Conservation (phyloP, 495 filamentous ascomycete genomes). For the Podospora appendiculata region DNA sequence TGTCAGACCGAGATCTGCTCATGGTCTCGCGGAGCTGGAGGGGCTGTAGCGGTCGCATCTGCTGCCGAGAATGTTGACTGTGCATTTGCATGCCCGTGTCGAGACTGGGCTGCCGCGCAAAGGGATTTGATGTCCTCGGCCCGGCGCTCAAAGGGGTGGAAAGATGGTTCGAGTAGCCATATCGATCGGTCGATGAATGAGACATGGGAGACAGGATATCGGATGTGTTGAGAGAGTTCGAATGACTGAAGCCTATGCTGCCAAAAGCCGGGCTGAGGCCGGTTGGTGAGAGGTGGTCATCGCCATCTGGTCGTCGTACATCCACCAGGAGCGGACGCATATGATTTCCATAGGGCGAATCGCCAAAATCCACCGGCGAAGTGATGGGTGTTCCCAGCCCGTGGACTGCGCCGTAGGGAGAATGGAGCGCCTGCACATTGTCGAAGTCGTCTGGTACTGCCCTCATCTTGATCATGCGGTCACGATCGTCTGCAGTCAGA, state of each 20-base stretch:
- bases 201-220: slow-evolving; percentile 50
- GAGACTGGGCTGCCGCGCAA: slow-evolving; percentile 42
- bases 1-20: slow-evolving; percentile 51
- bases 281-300: slow-evolving; percentile 53
- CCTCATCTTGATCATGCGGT: slow-evolving; percentile 88
- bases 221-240: slow-evolving; percentile 34
- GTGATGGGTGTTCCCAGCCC: slow-evolving; percentile 47
- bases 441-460: slow-evolving; percentile 89
- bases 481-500: slow-evolving; percentile 84
- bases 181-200: slow-evolving; percentile 41
- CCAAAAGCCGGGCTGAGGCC: slow-evolving; percentile 56
- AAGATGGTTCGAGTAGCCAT: slow-evolving; percentile 40
- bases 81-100: slow-evolving; percentile 40
- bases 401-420: slow-evolving; percentile 56
- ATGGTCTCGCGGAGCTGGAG: slow-evolving; percentile 53
- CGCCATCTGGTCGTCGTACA: slow-evolving; percentile 46
- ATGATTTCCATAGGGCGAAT: slow-evolving; percentile 45
- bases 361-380: slow-evolving; percentile 48
- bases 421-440: slow-evolving; percentile 81
- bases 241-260: slow-evolving; percentile 50
- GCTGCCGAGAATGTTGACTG: slow-evolving; percentile 29
- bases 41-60: slow-evolving; percentile 45
- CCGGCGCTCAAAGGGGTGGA: slow-evolving; percentile 36
- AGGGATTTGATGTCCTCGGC: slow-evolving; percentile 48
- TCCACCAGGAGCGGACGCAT: slow-evolving; percentile 57